Base-by-base conservation (phyloP, 164 flowering plant species). In the Aristolochia californica region DNA sequence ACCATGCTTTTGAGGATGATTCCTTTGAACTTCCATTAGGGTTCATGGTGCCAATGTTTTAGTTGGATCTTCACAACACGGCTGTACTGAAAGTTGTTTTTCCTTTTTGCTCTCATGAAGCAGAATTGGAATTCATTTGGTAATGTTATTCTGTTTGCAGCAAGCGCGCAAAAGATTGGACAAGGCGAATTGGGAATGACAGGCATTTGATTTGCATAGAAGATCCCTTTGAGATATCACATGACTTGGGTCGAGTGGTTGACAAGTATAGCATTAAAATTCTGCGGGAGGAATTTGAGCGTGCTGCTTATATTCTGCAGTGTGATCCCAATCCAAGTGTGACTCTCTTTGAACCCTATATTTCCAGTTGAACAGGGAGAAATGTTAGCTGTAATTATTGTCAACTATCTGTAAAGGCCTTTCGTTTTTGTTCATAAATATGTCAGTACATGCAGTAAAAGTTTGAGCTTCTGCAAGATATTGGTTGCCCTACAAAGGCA, bases 171-270 rank as follows among this genome's bases (percentile, higher is more conserved):
- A 94, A 94, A 65, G 95, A 89, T 58, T 94, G 96, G 99, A 94
- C 97, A 20, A 83, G 90, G 62, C 77, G 97, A 67, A 58, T 85
- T 43, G 96, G 97, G 16, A 90, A 86, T 57, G 97, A 89, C 57
- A 81, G 96, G 0, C 99, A 94, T 75, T 66, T 94, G 68, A 90
- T 87, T 66, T 90, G 96, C 86, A 90, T 89, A 65, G 99, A 94
- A 68, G 97, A 94, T 67, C 96, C 97, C 1, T 87, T 94, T 58
- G 88, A 90, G 74, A 65, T 50, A 53, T 73, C 87, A 0, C 99
- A 93, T 69, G 97, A 93, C 70, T 82, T 93, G 58, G 97, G 99
- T 45, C 75, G 99, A 48, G 96, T 89, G 26, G 99, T 93, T 17
- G 99, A 93, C 69, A 89, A 78, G 71, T 57, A 60, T 72, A 89